These are phyloP conservation scores for Fusarium albosuccineum DNA, from an alignment of 2,329 filamentous ascomycete species.

Conservation along the genomic window DNA sequence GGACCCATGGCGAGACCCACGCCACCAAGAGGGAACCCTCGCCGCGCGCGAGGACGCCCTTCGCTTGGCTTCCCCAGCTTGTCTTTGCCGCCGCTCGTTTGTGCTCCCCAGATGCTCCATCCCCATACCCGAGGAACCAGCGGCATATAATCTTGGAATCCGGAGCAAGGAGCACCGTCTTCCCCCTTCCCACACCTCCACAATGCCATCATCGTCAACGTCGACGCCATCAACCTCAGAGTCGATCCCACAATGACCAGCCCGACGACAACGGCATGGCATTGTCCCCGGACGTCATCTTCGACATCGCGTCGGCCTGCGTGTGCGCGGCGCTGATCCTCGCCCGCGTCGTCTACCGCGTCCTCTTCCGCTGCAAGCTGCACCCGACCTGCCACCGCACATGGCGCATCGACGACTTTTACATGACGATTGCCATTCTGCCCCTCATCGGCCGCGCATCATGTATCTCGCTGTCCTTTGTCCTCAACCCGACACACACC, in stretches of 20 bases:
- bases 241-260: constrained; percentile 19
- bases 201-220: not conserved
- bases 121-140: constrained; percentile 2
- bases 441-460: constrained; percentile 47
- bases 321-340: constrained; percentile 47
- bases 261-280: constrained; percentile 25
- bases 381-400: constrained; percentile 48
- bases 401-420: constrained; percentile 50
- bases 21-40: not conserved
- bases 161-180: constrained; percentile 5
- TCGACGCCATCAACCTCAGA: too few relatives aligned
- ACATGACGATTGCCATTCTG: constrained; percentile 49
- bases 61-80: constrained; percentile 7
- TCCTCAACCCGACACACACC: constrained; percentile 46
- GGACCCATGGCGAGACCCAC: constrained; percentile 1
- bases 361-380: constrained; percentile 44
- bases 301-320: constrained; percentile 46
- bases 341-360: constrained; percentile 46
- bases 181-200: not conserved
- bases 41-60: not conserved
- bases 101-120: not conserved
- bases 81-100: not conserved
- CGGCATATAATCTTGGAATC: constrained; percentile 5
- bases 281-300: constrained; percentile 42
- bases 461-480: constrained; percentile 44